Base-by-base conservation (phyloP, 805 yeast genomes). In the Metschnikowia similis region DNA sequence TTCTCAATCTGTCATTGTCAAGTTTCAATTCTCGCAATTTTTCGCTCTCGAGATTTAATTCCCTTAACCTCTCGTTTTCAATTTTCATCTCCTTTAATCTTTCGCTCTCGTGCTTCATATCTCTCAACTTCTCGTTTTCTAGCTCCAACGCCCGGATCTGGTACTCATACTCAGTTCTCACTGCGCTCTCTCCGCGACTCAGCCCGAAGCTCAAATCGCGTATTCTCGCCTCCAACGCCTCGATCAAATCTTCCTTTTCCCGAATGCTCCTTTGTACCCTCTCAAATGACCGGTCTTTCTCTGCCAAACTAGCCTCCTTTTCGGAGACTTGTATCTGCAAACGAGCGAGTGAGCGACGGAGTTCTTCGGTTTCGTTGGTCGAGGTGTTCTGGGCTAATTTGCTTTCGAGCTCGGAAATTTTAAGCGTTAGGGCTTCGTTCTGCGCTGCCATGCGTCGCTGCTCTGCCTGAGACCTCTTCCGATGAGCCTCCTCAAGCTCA, bases 181-280 rank as follows among this genome's bases (percentile, higher is more conserved):
- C 40, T 37, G 45, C 50, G 16, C 38, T 41, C 5, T 48, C 52
- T 7, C 29, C 35, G 11, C 45, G 45, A 17, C 35, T 30, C 16
- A 10, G 29, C 6, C 16, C 40, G 36, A 66, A 51, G 43, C 66
- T 63, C 45, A 68, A 49, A 1, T 68, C 69, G 27, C 70, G 58
- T 31, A 76, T 47, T 26, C 71, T 69, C 6, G 56, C 48, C 46
- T 66, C 67, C 47, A 74, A 57, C 6, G 67, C 60, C 9, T 64
- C 63, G 14, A 72, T 56, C 16, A 70, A 69, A 14, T 62, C 57
- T 39, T 76, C 80, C 53, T 72, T 76, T 14, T 61, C 66, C 5
- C 57, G 55, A 3, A 72, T 42, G 5, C 40, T 52, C 8, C 47
- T 47, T 45, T 56, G 55, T 16, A 62, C 58, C 32, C 56, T 45